phyloP scores from a whole-genome alignment of 148 eudicot genomes.

The Chenopodium album region DNA sequence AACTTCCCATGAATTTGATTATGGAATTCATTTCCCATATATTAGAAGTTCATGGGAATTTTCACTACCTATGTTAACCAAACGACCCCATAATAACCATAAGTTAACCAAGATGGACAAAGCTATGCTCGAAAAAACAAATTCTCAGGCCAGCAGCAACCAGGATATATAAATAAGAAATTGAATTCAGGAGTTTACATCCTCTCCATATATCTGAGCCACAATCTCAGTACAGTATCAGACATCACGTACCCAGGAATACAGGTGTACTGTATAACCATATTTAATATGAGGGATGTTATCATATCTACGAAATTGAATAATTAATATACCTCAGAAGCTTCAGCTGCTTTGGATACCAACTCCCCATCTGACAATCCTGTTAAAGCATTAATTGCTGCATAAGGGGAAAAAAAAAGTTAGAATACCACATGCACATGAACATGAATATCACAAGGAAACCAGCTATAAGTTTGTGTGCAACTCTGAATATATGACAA shows the following conservation, averaged over 20 bases:
- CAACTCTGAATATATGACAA: slow-evolving; percentile 5
- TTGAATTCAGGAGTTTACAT: not conserved
- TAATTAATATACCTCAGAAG: slow-evolving; percentile 53
- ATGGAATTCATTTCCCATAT: too few relatives aligned
- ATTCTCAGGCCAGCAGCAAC: not conserved
- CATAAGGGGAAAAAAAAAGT: slow-evolving; percentile 15
- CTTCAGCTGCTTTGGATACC: slow-evolving; percentile 44
- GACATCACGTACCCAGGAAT: not conserved
- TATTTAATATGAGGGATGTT: not conserved
- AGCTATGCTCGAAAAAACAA: not conserved
- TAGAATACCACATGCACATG: slow-evolving; percentile 7
- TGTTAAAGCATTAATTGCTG: slow-evolving; percentile 43
- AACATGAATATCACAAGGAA: not conserved
- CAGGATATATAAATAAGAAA: not conserved
- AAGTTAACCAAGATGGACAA: not conserved
- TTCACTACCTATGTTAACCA: too few relatives aligned
- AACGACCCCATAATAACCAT: not conserved
- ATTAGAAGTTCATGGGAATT: too few relatives aligned
- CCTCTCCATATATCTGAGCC: not conserved
- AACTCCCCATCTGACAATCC: slow-evolving; percentile 48
- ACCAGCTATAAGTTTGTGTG: slow-evolving; percentile 1
- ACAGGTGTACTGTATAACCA: not conserved
- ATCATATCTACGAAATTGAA: slow-evolving; percentile 11
- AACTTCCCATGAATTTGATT: too few relatives aligned
- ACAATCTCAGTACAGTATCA: not conserved